These are phyloP conservation scores for Penicillium parvum DNA, from an alignment of 495 filamentous ascomycete genomes.

Conservation along the genomic window DNA sequence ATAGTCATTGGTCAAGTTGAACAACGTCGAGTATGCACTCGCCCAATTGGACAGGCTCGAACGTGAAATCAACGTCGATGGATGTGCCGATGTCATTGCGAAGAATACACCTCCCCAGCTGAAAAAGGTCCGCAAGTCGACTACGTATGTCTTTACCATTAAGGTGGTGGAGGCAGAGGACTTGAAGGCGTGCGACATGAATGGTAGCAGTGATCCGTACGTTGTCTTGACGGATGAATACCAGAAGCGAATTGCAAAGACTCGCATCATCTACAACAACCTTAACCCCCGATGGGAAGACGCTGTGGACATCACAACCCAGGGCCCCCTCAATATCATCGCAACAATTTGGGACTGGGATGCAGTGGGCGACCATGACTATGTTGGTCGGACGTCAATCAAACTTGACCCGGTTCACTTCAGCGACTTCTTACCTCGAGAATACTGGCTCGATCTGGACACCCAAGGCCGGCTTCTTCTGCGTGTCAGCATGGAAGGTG, in stretches of 20 bases:
- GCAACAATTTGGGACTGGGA: conserved; percentile 99
- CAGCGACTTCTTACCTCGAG: conserved; percentile 86
- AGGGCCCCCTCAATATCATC: conserved; percentile 87
- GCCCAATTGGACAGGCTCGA: conserved; percentile 87
- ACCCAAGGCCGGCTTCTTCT: conserved; percentile 88
- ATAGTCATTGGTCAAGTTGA: conserved; percentile 94
- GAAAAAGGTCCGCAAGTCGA: conserved; percentile 54
- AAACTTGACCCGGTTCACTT: conserved; percentile 96
- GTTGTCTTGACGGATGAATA: conserved; percentile 96
- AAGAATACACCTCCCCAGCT: conserved; percentile 55
- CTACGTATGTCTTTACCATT: conserved; percentile 95
- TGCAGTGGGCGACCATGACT: conserved; percentile 94
- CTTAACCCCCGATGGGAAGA: conserved; percentile 98
- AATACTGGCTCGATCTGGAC: conserved; percentile 97
- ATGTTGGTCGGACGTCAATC: conserved; percentile 87
- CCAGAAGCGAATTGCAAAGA: conserved; percentile 95
- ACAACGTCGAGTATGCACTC: conserved; percentile 93
- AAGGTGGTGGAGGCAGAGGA: conserved; percentile 99
- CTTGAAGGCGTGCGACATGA: conserved; percentile 93
- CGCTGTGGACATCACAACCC: conserved; percentile 89
- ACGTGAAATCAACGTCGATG: conserved; percentile 87
- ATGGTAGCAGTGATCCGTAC: conserved; percentile 92
- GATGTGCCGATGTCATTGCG: conserved; percentile 76
- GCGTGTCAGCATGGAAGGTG: conserved; percentile 96
- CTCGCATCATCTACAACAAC: conserved; percentile 83